A percentile compares a stretch with the other conserved stretches of the same genome.
phyloP scores from a whole-genome alignment of 2,329 filamentous ascomycete genomes.

The Magnaporthiopsis rhizophila region DNA sequence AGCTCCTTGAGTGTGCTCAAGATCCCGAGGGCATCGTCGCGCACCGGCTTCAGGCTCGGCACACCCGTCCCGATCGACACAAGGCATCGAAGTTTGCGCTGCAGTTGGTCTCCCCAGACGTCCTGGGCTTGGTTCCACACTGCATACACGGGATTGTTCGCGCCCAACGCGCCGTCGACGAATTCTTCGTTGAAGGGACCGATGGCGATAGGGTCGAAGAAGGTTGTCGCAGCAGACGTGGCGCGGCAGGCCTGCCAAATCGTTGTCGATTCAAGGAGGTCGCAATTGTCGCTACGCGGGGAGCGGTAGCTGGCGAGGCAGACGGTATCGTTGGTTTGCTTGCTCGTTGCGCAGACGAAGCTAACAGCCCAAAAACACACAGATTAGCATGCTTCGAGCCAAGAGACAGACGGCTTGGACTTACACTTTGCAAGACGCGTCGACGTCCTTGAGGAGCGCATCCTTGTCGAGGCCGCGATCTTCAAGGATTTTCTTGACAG shows the following conservation, averaged over 20 bases:
- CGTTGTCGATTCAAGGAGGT: constrained; percentile 6
- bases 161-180: constrained; percentile 29
- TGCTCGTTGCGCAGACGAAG: constrained; percentile 18
- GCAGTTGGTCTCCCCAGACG: constrained; percentile 24
- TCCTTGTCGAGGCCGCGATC: constrained; percentile 12
- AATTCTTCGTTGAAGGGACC: constrained; percentile 13
- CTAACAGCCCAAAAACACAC: constrained; percentile 9
- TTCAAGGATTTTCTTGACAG: constrained; percentile 14
- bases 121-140: constrained; percentile 30
- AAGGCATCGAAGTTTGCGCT: constrained; percentile 24
- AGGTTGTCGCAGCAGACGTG: constrained; percentile 14
- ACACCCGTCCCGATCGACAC: constrained; percentile 32
- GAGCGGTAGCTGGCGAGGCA: constrained; percentile 12
- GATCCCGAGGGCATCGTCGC: constrained; percentile 20
- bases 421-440: constrained; percentile 16
- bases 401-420: not conserved
- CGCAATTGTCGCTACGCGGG: constrained; percentile 7
- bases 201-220: constrained; percentile 15
- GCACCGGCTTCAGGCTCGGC: constrained; percentile 20
- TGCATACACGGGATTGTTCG: constrained; percentile 35
- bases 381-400: not conserved
- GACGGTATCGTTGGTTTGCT: constrained; percentile 12
- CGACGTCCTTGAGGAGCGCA: constrained; percentile 14
- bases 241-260: constrained; percentile 16
- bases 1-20: constrained; percentile 20